Evolutionary conservation across 257 asterid genomes (phyloP).

Genomic region (Salvia rosmarinus): DNA sequence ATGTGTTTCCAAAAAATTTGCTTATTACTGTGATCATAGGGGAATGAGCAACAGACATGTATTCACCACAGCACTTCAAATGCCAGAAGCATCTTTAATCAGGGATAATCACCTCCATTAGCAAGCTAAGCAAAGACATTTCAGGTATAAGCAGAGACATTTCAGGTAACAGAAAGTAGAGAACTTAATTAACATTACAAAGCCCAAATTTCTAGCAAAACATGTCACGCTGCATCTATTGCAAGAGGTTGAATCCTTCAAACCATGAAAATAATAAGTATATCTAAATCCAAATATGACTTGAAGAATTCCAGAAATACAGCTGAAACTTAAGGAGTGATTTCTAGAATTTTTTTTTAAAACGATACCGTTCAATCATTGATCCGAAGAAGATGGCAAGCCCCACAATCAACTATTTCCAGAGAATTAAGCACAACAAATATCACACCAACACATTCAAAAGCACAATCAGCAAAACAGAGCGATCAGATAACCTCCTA

Average conservation of each 20-base stretch:
- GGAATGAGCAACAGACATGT: not conserved
- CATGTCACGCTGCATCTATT: not conserved
- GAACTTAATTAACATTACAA: not conserved
- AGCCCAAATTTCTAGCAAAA: not conserved
- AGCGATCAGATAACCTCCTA: conserved; percentile 89
- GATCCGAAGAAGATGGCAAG: not conserved
- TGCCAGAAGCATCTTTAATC: not conserved
- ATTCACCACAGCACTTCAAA: not conserved
- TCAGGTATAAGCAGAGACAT: too few relatives aligned
- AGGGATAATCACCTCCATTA: not conserved
- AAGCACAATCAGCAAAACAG: conserved; percentile 9
- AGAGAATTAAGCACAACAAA: too few relatives aligned
- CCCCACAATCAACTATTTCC: conserved; percentile 2
- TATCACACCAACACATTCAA: too few relatives aligned
- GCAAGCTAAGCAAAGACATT: conserved; percentile 13
- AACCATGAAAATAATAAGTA: conserved; percentile 4
- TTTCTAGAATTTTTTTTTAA: not conserved
- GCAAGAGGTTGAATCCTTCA: not conserved
- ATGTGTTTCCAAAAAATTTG: too few relatives aligned
- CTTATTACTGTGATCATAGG: too few relatives aligned
- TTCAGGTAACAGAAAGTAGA: not conserved
- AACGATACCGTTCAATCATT: not conserved
- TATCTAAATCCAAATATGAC: not conserved
- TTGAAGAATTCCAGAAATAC: conserved; percentile 11
- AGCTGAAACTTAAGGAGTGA: not conserved